Conservation (phyloP, 2,329 filamentous ascomycete genomes). For the Fusarium buharicum region DNA sequence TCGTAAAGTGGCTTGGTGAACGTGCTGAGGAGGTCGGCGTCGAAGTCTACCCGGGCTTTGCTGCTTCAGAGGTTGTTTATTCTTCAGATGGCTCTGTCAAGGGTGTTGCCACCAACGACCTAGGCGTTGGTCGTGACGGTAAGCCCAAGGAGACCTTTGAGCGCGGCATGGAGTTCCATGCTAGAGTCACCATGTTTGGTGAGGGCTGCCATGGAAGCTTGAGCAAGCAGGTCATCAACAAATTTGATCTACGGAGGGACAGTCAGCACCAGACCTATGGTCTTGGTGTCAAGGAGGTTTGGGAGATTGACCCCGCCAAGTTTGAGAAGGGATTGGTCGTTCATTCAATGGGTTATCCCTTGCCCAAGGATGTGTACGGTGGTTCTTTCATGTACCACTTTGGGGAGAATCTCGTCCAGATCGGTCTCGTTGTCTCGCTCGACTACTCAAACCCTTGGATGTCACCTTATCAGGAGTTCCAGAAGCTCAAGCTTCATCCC, state of each 20-base stretch:
- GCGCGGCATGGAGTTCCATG: slow-evolving; percentile 98
- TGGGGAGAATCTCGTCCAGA: slow-evolving; percentile 92
- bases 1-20: slow-evolving; percentile 95
- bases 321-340: slow-evolving; percentile 86
- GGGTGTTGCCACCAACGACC: slow-evolving; percentile 95
- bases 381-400: slow-evolving; percentile 99
- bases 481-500: slow-evolving; percentile 99
- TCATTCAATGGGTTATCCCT: slow-evolving; percentile 92
- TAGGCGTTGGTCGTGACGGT: slow-evolving; percentile 84
- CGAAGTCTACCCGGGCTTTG: slow-evolving; percentile 95
- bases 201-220: slow-evolving; percentile 97
- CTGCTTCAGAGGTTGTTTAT: slow-evolving; percentile 92
- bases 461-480: slow-evolving; percentile 94
- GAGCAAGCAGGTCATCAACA: slow-evolving; percentile 93
- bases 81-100: slow-evolving; percentile 85
- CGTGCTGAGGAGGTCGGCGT: slow-evolving; percentile 96
- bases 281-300: slow-evolving; percentile 94
- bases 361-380: slow-evolving; percentile 90
- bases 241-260: slow-evolving; percentile 88
- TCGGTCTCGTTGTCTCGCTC: slow-evolving; percentile 90
- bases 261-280: slow-evolving; percentile 96
- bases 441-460: slow-evolving; percentile 98
- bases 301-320: slow-evolving; percentile 94
- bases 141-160: slow-evolving; percentile 91
- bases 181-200: slow-evolving; percentile 87